Percentiles rank a stretch among this genome's conserved stretches.
Evolutionary conservation across 306 rosid species (phyloP).

Genomic region (Prunus dulcis): DNA sequence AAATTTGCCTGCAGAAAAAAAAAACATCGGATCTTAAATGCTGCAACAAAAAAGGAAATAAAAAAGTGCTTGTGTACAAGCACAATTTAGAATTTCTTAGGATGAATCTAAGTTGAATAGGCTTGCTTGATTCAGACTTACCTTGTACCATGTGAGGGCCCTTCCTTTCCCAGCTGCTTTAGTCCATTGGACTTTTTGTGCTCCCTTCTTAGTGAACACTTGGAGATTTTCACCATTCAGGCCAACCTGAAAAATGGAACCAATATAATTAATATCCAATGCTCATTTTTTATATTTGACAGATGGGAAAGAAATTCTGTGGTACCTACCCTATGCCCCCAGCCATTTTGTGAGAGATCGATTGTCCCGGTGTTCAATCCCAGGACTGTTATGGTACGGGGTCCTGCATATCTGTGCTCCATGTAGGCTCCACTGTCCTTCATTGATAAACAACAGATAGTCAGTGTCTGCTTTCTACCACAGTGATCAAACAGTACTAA

Average conservation of each 20-base stretch:
- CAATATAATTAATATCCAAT: neutral
- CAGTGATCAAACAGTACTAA: conserved; percentile 2
- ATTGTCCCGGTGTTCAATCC: conserved; percentile 60
- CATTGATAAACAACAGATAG: conserved; percentile 9
- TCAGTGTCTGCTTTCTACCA: neutral
- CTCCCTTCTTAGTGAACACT: conserved; percentile 48
- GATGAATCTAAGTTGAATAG: neutral
- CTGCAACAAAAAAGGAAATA: neutral
- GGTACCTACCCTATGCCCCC: conserved; percentile 64
- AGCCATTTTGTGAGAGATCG: conserved; percentile 46
- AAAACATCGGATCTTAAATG: neutral
- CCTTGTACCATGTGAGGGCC: conserved; percentile 77
- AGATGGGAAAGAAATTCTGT: neutral
- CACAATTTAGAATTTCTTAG: neutral
- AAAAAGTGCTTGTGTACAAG: no score
- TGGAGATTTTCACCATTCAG: conserved; percentile 45
- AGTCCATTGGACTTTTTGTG: conserved; percentile 43
- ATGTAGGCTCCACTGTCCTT: conserved; percentile 97
- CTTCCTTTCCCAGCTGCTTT: conserved; percentile 18
- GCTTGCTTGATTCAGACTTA: conserved; percentile 14
- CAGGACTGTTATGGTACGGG: conserved; percentile 41
- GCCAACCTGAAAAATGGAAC: conserved; percentile 45
- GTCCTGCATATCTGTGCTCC: conserved; percentile 89
- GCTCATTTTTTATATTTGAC: neutral
- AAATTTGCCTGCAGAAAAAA: conserved; percentile 54